Base-by-base conservation (phyloP, 106 monocot species). In the Cymbidium sinense region DNA sequence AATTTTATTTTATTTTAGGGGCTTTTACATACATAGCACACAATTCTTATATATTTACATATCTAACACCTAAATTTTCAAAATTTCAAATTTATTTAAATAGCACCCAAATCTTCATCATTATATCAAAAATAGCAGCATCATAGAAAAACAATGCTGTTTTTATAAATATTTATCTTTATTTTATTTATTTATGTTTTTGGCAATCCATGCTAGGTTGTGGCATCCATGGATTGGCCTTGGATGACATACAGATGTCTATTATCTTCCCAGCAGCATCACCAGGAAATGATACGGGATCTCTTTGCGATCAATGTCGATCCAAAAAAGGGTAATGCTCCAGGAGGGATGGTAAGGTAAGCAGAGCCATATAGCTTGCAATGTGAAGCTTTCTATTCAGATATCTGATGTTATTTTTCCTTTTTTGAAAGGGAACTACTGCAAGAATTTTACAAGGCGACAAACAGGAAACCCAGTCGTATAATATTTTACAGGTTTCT, bases 211-310 rank as follows among this genome's bases (percentile, higher is more conserved):
- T 31, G 15, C 8, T 74, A 80, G 80, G 93, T 96, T 20, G 96
- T 96, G 30, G 96, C 91, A 12, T 93, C 91, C 0, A 93, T 93
- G 91, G 96, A 96, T 75, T 96, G 96, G 96, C 96, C 96, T 5
- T 76, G 81, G 41, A 77, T 93, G 0, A 91, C 86, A 27, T 96
- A 93, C 61, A 84, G 82, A 52, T 82, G 86, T 31, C 70, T 93
- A 27, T 79, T 93, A 18, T 93, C 89, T 72, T 85, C 93, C 15
- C 96, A 96, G 76, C 18, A 36, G 21, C 92, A 78, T 19, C 64
- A 93, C 6, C 72, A 88, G 74, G 96, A 93, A 76, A 93, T 93
- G 4, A 95, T 95, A 31, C 9, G 76, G 31, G 95, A 93, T 43
- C 79, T 95, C 0, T 95, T 81, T 25, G 81, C 76, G 1, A 21